These are phyloP conservation scores for Aureobasidium mangrovei DNA, from an alignment of 2,329 filamentous ascomycete species.

Conservation along the genomic window DNA sequence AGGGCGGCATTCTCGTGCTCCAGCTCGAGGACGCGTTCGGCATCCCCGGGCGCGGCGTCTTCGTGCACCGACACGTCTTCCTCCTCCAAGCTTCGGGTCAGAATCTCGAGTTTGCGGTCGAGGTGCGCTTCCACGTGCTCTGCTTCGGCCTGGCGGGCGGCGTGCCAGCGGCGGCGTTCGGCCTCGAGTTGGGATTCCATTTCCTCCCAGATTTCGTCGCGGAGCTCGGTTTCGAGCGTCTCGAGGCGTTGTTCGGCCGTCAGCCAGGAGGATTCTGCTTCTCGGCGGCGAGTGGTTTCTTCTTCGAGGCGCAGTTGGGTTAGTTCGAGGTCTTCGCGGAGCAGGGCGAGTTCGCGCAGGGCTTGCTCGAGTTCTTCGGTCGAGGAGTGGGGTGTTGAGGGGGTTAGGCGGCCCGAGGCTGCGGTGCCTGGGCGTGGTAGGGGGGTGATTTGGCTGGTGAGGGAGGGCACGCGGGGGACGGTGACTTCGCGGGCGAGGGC, in stretches of 20 bases:
- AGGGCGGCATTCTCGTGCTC: conserved; percentile 40
- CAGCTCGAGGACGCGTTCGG: conserved; percentile 29
- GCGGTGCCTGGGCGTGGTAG: conserved; percentile 23
- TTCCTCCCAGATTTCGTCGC: conserved; percentile 80
- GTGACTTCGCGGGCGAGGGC: conserved; percentile 89
- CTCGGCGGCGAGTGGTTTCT: conserved; percentile 60
- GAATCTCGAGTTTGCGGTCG: conserved; percentile 75
- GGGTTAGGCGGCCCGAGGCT: conserved; percentile 36
- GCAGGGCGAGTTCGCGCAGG: conserved; percentile 69
- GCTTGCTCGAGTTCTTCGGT: conserved; percentile 67
- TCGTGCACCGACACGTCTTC: conserved; percentile 36
- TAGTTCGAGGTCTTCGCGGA: conserved; percentile 68
- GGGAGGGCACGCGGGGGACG: conserved; percentile 77
- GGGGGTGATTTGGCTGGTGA: conserved; percentile 58
- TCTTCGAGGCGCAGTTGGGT: conserved; percentile 60
- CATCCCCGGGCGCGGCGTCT: conserved; percentile 17
- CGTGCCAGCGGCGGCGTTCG: conserved; percentile 75
- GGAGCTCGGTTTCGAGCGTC: conserved; percentile 72
- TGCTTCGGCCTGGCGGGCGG: conserved; percentile 63
- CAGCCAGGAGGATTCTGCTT: conserved; percentile 64
- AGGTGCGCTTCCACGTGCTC: conserved; percentile 77
- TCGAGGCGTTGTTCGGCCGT: conserved; percentile 56
- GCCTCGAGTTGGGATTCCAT: conserved; percentile 69
- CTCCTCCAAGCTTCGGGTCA: conserved; percentile 48
- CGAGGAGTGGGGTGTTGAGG: conserved; percentile 32